A percentile compares a stretch with the other conserved stretches of the same genome.
Evolutionary conservation across 345 rosid species (phyloP).

Genomic region (Raphanus sativus): DNA sequence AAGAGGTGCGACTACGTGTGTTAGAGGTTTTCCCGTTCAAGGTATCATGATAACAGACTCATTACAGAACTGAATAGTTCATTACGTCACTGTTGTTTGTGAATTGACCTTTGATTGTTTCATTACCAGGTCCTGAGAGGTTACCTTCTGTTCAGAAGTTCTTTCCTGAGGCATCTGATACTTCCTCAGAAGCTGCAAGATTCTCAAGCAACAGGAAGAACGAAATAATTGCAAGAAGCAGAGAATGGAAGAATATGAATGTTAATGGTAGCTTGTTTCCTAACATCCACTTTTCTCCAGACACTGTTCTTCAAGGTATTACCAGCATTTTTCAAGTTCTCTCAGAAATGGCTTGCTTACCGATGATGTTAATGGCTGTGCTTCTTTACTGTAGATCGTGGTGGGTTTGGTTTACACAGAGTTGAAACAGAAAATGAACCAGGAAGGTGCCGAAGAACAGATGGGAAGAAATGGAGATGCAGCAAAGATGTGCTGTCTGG

Average conservation of each 20-base stretch:
- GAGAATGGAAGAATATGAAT: constrained; percentile 34
- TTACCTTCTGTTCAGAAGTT: constrained; percentile 32
- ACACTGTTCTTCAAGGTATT: constrained; percentile 67
- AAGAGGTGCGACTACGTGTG: constrained; percentile 7
- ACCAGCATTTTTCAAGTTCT: background rate
- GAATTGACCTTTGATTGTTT: constrained; percentile 15
- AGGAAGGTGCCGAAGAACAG: constrained; percentile 77
- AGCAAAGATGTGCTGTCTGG: constrained; percentile 48
- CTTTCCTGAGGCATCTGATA: constrained; percentile 34
- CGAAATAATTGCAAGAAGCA: constrained; percentile 30
- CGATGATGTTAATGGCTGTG: background rate
- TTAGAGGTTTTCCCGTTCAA: constrained; percentile 17
- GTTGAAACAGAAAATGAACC: constrained; percentile 43
- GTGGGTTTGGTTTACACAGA: constrained; percentile 20
- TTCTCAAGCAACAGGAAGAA: constrained; percentile 28
- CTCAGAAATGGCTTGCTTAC: background rate
- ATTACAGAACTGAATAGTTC: background rate
- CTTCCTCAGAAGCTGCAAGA: constrained; percentile 25
- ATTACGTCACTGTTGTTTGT: constrained; percentile 1
- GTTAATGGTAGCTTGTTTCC: constrained; percentile 29
- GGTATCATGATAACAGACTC: constrained; percentile 13
- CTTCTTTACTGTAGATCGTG: constrained; percentile 36
- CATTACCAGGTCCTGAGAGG: constrained; percentile 29
- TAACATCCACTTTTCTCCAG: constrained; percentile 50
- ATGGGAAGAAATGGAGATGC: constrained; percentile 84